phyloP scores from a whole-genome alignment of 1,139 yeast genomes.

The Yamadazyma jaroonii region DNA sequence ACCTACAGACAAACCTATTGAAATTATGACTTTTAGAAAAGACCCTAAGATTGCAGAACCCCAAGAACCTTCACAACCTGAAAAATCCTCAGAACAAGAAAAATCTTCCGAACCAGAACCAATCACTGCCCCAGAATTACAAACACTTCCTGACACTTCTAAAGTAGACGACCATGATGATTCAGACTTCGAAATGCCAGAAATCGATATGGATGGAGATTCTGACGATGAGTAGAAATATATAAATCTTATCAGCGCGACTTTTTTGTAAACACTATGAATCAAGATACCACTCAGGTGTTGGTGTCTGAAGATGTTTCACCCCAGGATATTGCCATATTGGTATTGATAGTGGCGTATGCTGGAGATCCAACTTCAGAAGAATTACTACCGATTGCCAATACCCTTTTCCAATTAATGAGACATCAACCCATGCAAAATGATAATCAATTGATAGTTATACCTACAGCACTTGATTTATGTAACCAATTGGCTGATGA shows the following conservation, averaged over 20 bases:
- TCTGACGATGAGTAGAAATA: conserved; percentile 21
- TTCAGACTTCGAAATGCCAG: conserved; percentile 61
- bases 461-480: conserved; percentile 28
- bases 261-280: conserved; percentile 3
- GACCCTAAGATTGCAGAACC: conserved; percentile 4
- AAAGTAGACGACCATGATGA: too few relatives aligned
- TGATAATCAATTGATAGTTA: conserved; percentile 20
- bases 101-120: conserved; percentile 4
- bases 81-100: too few relatives aligned
- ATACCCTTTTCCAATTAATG: conserved; percentile 19
- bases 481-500: conserved; percentile 15
- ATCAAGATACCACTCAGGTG: conserved; percentile 8
- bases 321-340: conserved; percentile 32
- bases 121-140: neutral
- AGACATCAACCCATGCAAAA: conserved; percentile 26
- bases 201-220: conserved; percentile 42
- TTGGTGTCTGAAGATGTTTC: conserved; percentile 32
- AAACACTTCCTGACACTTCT: neutral
- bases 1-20: conserved; percentile 1
- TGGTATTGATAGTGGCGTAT: conserved; percentile 23
- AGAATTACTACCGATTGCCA: conserved; percentile 8
- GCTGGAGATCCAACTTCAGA: conserved; percentile 11
- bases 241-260: neutral
- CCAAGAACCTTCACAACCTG: too few relatives aligned
- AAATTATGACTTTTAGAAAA: neutral